Conservation (phyloP, 2,329 filamentous ascomycete species). For the Colletotrichum destructivum region DNA sequence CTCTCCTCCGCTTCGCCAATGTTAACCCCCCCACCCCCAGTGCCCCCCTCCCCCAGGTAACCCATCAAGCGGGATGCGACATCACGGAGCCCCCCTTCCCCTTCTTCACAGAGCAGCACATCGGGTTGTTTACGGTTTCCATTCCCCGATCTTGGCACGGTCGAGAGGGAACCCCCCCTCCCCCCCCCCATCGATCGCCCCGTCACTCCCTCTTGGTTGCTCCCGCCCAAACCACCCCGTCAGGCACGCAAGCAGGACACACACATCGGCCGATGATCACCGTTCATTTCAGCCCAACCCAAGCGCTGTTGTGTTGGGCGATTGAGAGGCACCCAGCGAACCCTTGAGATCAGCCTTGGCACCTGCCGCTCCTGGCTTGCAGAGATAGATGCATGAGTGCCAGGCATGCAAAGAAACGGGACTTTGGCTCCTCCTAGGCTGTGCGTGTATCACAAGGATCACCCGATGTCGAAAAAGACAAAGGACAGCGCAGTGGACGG, state of each 20-base stretch:
- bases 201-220: background rate
- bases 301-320: background rate
- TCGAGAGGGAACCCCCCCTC: background rate
- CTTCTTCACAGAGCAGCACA: background rate
- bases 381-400: background rate
- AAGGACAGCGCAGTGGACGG: background rate
- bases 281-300: conserved; percentile 38
- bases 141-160: conserved; percentile 8
- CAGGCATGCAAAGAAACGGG: background rate
- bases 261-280: conserved; percentile 34
- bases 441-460: background rate
- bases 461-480: background rate
- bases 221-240: conserved; percentile 13
- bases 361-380: background rate
- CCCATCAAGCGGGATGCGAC: conserved; percentile 36
- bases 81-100: conserved; percentile 6
- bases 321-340: background rate
- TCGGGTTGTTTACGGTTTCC: background rate
- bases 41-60: conserved; percentile 29
- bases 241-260: conserved; percentile 30
- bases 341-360: background rate
- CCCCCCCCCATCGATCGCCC: conserved; percentile 10
- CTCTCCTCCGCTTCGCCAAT: background rate
- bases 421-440: background rate
- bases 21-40: background rate